These are phyloP conservation scores for Glaciozyma martinii DNA, from an alignment of 768 basidiomycete genomes.

Conservation along the genomic window DNA sequence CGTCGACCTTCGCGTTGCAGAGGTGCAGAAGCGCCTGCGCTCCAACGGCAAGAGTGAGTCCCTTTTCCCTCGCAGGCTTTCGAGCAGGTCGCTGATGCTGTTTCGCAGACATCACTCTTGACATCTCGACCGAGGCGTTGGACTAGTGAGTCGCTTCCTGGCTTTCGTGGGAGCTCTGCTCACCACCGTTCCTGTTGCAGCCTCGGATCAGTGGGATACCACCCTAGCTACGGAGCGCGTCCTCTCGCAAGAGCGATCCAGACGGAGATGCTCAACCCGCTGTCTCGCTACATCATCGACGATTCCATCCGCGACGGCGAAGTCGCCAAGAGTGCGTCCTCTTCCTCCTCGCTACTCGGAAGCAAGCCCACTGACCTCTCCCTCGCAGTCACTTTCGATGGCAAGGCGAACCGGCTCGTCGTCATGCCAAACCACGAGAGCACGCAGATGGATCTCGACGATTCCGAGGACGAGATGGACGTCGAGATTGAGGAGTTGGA, in stretches of 20 bases:
- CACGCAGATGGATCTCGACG: slow-evolving; percentile 49
- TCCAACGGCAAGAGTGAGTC: slow-evolving; percentile 51
- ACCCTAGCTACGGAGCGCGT: slow-evolving; percentile 76
- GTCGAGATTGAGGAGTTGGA: slow-evolving; percentile 27
- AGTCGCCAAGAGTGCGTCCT: slow-evolving; percentile 42
- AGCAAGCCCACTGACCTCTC: not conserved
- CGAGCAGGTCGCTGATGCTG: no score
- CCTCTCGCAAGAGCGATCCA: slow-evolving; percentile 88
- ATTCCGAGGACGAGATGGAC: slow-evolving; percentile 14
- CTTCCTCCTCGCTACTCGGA: not conserved
- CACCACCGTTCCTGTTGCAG: slow-evolving; percentile 45
- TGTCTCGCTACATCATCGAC: slow-evolving; percentile 74
- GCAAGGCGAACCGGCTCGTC: slow-evolving; percentile 64
- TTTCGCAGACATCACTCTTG: slow-evolving; percentile 76
- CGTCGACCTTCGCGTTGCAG: slow-evolving; percentile 76
- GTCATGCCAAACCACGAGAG: slow-evolving; percentile 74
- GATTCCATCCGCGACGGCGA: slow-evolving; percentile 76
- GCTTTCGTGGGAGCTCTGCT: slow-evolving; percentile 66
- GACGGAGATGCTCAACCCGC: slow-evolving; percentile 80
- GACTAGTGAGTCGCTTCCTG: slow-evolving; percentile 42
- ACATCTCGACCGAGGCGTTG: slow-evolving; percentile 59
- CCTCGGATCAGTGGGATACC: slow-evolving; percentile 66
- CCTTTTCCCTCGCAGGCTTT: no score
- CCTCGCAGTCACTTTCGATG: slow-evolving; percentile 60
- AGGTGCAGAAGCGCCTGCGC: slow-evolving; percentile 70